phyloP scores from a whole-genome alignment of 2,329 filamentous ascomycete genomes.

The Penicillium palitans region DNA sequence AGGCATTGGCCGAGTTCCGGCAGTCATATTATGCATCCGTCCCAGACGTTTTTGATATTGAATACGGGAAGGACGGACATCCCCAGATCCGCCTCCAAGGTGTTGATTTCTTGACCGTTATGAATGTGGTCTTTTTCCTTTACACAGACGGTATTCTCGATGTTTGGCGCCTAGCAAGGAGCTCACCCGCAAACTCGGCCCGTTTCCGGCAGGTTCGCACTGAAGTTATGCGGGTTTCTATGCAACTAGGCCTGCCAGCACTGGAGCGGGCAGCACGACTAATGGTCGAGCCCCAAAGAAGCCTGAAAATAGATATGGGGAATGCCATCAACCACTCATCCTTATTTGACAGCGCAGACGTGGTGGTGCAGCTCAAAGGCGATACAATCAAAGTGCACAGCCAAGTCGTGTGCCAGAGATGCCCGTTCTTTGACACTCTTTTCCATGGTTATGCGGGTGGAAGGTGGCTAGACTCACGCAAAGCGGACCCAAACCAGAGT shows the following conservation, averaged over 20 bases:
- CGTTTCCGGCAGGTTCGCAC: constrained; percentile 76
- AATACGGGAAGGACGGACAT: constrained; percentile 52
- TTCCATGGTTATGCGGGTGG: constrained; percentile 87
- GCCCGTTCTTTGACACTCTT: constrained; percentile 87
- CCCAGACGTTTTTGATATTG: constrained; percentile 62
- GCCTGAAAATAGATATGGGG: constrained; percentile 69
- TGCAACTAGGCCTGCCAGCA: constrained; percentile 66
- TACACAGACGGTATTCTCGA: constrained; percentile 81
- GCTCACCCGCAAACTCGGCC: constrained; percentile 64
- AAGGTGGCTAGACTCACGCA: constrained; percentile 74
- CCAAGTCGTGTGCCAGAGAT: constrained; percentile 74
- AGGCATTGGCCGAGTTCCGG: constrained; percentile 60
- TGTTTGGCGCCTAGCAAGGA: constrained; percentile 78
- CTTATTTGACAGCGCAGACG: constrained; percentile 79
- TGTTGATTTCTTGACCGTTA: constrained; percentile 73
- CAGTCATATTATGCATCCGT: constrained; percentile 56
- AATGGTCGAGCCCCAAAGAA: constrained; percentile 65
- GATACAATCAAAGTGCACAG: constrained; percentile 72
- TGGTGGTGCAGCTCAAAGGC: constrained; percentile 74
- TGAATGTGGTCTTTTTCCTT: constrained; percentile 76
- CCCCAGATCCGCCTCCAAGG: constrained; percentile 65
- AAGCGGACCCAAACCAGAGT: constrained; percentile 49
- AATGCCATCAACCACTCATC: constrained; percentile 65
- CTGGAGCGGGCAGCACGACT: constrained; percentile 76
- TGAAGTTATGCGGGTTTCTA: constrained; percentile 85